Percentiles rank a stretch among this genome's conserved stretches.
phyloP scores from a whole-genome alignment of 805 yeast genomes.

The Lachancea kluyveri region DNA sequence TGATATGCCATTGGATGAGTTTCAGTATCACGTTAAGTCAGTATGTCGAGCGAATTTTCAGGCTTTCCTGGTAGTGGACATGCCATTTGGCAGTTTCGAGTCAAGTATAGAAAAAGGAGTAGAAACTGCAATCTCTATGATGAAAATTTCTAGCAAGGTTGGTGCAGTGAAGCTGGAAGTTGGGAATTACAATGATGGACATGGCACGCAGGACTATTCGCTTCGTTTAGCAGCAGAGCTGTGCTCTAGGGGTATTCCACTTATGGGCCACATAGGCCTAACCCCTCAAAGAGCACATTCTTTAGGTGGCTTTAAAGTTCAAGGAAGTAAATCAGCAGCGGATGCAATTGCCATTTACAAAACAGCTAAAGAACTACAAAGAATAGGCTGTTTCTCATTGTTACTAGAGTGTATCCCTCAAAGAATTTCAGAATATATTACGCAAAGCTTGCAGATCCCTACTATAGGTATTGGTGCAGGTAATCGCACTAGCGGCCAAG shows the following conservation, averaged over 20 bases:
- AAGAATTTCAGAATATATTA: constrained; percentile 57
- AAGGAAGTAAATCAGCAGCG: constrained; percentile 52
- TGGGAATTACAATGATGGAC: constrained; percentile 31
- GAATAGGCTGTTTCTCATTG: constrained; percentile 69
- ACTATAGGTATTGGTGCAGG: constrained; percentile 98
- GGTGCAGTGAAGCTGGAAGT: constrained; percentile 66
- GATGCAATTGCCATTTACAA: constrained; percentile 52
- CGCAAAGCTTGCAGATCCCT: constrained; percentile 57
- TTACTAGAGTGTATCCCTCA: constrained; percentile 86
- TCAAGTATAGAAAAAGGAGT: constrained; percentile 56
- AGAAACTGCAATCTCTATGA: constrained; percentile 53
- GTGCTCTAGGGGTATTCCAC: constrained; percentile 72
- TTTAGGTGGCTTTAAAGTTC: constrained; percentile 83
- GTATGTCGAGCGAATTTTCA: constrained; percentile 63
- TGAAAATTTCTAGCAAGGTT: constrained; percentile 25
- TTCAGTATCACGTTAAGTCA: constrained; percentile 67
- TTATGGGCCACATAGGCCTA: constrained; percentile 85
- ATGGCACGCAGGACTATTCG: constrained; percentile 36
- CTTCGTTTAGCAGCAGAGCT: constrained; percentile 49
- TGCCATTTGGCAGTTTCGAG: constrained; percentile 88
- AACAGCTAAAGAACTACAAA: constrained; percentile 65
- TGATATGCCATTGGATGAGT: constrained; percentile 72
- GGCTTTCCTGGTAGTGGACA: constrained; percentile 72
- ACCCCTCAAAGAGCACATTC: constrained; percentile 83
- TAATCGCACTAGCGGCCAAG: constrained; percentile 76